These are phyloP conservation scores for Pecoramyces ruminantium DNA, from an alignment of 192 early-diverging fungal species.

Conservation along the genomic window DNA sequence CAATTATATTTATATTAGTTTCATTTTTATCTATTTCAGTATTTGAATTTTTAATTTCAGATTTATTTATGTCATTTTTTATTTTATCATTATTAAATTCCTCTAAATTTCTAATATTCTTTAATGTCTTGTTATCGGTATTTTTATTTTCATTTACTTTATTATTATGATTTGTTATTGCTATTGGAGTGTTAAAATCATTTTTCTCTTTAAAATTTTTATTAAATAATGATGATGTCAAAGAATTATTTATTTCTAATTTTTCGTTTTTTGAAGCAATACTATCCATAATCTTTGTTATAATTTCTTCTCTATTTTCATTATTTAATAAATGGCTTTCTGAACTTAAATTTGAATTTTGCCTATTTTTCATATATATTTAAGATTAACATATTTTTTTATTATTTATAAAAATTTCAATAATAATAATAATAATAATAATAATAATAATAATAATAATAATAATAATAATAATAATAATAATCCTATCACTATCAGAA, in stretches of 20 bases:
- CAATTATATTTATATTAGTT: neutral
- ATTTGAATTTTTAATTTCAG: neutral
- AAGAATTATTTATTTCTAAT: neutral
- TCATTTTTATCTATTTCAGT: neutral
- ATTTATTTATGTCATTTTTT: too few species aligned
- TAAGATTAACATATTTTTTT: too few species aligned
- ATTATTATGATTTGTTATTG: neutral
- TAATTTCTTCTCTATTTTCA: neutral
- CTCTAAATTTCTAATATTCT: too few species aligned
- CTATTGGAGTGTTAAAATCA: neutral
- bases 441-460: too few species aligned
- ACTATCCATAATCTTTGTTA: neutral
- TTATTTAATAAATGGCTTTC: neutral
- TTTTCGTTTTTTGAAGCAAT: neutral
- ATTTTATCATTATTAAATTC: too few species aligned
- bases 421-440: too few species aligned
- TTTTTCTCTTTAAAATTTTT: neutral
- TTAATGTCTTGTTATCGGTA: neutral
- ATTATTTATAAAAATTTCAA: too few species aligned
- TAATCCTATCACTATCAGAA: neutral
- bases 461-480: too few species aligned
- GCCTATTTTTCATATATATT: neutral
- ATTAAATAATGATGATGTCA: neutral
- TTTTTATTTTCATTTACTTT: neutral
- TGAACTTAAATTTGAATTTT: neutral